These are phyloP conservation scores for Clavulina sp. DNA, from an alignment of 768 basidiomycete species.

Conservation along the genomic window DNA sequence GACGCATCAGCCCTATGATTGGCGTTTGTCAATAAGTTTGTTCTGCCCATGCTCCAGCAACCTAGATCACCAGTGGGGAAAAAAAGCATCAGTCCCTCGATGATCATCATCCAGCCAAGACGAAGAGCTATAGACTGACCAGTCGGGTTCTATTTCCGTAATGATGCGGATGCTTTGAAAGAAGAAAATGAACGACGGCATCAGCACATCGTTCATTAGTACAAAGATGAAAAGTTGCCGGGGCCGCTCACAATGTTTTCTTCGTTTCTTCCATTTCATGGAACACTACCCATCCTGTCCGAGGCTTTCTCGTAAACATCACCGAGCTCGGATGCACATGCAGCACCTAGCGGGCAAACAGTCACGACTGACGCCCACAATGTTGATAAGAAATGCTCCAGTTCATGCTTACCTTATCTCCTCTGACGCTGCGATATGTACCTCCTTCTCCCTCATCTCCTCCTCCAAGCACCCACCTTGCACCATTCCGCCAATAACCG, in stretches of 20 bases:
- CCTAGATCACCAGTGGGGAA: constrained; percentile 17
- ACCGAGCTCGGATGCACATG: constrained; percentile 91
- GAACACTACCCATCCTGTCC: constrained; percentile 83
- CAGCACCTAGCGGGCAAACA: constrained; percentile 34
- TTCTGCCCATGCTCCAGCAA: constrained; percentile 35
- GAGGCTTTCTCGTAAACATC: constrained; percentile 80
- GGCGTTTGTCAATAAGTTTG: constrained; percentile 24
- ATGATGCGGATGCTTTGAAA: constrained; percentile 63
- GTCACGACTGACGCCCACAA: neutral
- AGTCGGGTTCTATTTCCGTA: constrained; percentile 91
- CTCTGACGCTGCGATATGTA: constrained; percentile 77
- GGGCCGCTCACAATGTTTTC: constrained; percentile 56
- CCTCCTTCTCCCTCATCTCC: too few relatives aligned
- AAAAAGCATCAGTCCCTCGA: neutral
- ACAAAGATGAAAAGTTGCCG: neutral
- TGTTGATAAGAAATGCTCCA: neutral
- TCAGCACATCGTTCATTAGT: neutral
- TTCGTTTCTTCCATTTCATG: constrained; percentile 96
- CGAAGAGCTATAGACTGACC: constrained; percentile 29
- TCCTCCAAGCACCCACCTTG: constrained; percentile 70
- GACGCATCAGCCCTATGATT: neutral
- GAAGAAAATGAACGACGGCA: constrained; percentile 10
- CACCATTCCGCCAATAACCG: constrained; percentile 90
- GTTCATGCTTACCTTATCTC: constrained; percentile 44
- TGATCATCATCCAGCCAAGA: constrained; percentile 1